These are phyloP conservation scores for Saccharomycopsis selenospora DNA, from an alignment of 805 yeast genomes.

Conservation along the genomic window DNA sequence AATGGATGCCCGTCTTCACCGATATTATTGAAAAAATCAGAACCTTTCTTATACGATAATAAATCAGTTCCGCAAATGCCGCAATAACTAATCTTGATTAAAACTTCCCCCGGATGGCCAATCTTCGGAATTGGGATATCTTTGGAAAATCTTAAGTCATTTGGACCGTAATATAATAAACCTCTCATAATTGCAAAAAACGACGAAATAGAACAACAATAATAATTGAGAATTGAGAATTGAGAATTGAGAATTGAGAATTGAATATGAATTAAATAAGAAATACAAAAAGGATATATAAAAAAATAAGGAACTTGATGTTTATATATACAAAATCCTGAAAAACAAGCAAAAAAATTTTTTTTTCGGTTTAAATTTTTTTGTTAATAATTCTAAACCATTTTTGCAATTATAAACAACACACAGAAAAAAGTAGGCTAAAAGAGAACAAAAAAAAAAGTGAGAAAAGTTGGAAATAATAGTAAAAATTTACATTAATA, in stretches of 20 bases:
- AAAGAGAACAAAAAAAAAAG: no score
- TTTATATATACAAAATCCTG: no score
- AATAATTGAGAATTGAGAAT: not conserved
- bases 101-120: conserved; percentile 33
- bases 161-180: conserved; percentile 33
- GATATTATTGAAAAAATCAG: conserved; percentile 43
- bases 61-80: conserved; percentile 64
- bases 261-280: not conserved
- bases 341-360: no score
- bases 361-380: no score
- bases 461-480: no score
- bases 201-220: no score
- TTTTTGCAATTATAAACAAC: no score
- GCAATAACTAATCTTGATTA: conserved; percentile 40
- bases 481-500: no score
- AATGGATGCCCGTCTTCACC: conserved; percentile 29
- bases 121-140: conserved; percentile 27
- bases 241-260: not conserved
- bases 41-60: conserved; percentile 50
- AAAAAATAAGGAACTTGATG: no score
- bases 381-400: no score
- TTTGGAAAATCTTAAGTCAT: conserved; percentile 32
- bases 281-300: no score
- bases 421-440: no score
- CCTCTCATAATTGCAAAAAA: conserved; percentile 38